phyloP scores from a whole-genome alignment of 192 early-diverging fungal genomes.

The Gryganskiella cystojenkinii region DNA sequence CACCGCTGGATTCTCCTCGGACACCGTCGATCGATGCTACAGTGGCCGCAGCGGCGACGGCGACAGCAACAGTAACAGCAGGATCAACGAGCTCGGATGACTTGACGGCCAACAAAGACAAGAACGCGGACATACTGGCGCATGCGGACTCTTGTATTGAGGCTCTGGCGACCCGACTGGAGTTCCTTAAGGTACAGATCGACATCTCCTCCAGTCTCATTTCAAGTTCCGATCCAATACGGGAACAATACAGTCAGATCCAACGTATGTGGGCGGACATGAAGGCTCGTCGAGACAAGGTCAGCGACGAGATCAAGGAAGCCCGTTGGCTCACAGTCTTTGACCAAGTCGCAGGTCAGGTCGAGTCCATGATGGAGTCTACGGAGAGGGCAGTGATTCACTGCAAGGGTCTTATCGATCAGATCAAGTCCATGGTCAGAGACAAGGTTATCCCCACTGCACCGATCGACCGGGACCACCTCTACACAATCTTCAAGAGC shows the following conservation, averaged over 20 bases:
- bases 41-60: background rate
- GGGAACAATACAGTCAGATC: slow-evolving; percentile 25
- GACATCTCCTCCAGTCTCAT: slow-evolving; percentile 1
- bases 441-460: slow-evolving; percentile 36
- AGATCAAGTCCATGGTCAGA: slow-evolving; percentile 43
- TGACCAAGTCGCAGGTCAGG: slow-evolving; percentile 62
- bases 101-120: slow-evolving; percentile 1
- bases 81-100: background rate
- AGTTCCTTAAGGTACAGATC: slow-evolving; percentile 27
- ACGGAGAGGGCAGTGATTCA: slow-evolving; percentile 62
- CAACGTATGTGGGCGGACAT: slow-evolving; percentile 57
- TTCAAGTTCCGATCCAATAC: slow-evolving; percentile 2
- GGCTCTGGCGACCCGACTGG: slow-evolving; percentile 52
- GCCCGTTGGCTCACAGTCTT: slow-evolving; percentile 65
- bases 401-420: slow-evolving; percentile 55
- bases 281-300: slow-evolving; percentile 56
- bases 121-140: slow-evolving; percentile 26
- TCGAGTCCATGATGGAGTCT: slow-evolving; percentile 65
- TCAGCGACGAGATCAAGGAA: slow-evolving; percentile 63
- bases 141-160: slow-evolving; percentile 59
- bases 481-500: slow-evolving; percentile 61
- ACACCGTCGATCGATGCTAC: background rate
- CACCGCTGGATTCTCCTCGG: slow-evolving; percentile 4
- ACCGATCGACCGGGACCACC: slow-evolving; percentile 55
- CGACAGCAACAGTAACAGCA: background rate